Evolutionary conservation across 2,329 filamentous ascomycete genomes (phyloP).

Genomic region (Talaromyces sp.): DNA sequence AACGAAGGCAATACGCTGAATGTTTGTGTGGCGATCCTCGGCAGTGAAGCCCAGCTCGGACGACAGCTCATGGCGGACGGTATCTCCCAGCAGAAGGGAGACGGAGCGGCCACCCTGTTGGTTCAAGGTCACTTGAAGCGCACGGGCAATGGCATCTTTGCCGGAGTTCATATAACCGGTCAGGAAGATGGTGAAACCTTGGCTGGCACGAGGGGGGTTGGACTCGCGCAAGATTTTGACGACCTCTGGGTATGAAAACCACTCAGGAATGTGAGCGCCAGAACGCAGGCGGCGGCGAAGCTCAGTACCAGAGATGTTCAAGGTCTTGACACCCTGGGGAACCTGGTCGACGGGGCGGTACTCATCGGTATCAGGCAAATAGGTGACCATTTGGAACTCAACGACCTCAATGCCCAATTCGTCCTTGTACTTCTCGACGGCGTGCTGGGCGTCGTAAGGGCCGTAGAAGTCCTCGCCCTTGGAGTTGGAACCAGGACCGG

Average conservation of each 20-base stretch:
- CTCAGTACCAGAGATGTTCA: constrained; percentile 86
- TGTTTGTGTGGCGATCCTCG: constrained; percentile 91
- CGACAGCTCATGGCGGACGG: constrained; percentile 88
- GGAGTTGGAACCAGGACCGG: constrained; percentile 97
- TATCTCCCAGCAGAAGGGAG: constrained; percentile 92
- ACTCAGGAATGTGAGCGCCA: constrained; percentile 93
- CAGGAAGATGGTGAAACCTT: constrained; percentile 98
- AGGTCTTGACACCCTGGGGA: constrained; percentile 76
- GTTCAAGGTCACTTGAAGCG: constrained; percentile 95
- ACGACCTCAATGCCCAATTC: constrained; percentile 99
- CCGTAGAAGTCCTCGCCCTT: constrained; percentile 97
- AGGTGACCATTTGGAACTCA: constrained; percentile 99
- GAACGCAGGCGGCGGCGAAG: constrained; percentile 88
- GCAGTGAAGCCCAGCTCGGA: constrained; percentile 93
- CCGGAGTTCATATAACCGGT: constrained; percentile 96
- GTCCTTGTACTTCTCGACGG: constrained; percentile 92
- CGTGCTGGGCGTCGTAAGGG: constrained; percentile 94
- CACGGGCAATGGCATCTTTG: constrained; percentile 95
- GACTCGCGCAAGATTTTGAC: constrained; percentile 95
- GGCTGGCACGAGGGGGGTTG: constrained; percentile 84
- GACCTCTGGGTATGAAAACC: constrained; percentile 99
- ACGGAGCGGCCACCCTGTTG: constrained; percentile 96
- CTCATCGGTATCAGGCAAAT: constrained; percentile 95
- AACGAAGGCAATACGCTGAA: constrained; percentile 94
- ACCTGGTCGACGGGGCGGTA: constrained; percentile 94